Evolutionary conservation across 495 filamentous ascomycete species (phyloP), one percentile per base, ranked within the genome.

Genomic region (Pyrenopolyporus hunteri): DNA sequence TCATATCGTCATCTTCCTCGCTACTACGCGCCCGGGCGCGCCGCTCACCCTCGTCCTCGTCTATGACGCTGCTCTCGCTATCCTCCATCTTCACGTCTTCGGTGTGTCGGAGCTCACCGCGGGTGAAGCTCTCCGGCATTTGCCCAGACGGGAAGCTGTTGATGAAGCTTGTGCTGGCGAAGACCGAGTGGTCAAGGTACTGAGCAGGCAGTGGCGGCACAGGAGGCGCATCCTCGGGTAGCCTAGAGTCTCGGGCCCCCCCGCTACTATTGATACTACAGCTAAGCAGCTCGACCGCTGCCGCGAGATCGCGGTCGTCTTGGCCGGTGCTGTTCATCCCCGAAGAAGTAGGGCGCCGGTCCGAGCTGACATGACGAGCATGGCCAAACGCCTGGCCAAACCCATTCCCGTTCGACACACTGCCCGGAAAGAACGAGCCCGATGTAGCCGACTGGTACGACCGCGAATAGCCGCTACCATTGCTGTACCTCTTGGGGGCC

Each of bases 1-100:
- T 83, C 69, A 71, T 77, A 56, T 91, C 93, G 58, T 97, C 94
- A 48, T 97, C 93, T 43, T 96, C 93, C 63, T 98, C 93, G 68
- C 95, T 91, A 61, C 84, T 86, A 22, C 86, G 84, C 6, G 80
- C 82, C 13, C 83, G 78, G 35, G 77, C 80, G 29, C 79, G 82
- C 64, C 79, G 81, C 51, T 91, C 86, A 57, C 87, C 89, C 31
- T 93, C 90, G 54, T 96, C 92, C 45, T 95, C 90, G 52, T 89
- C 89, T 60, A 86, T 85, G 63, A 84, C 78, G 51, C 85, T 85
- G 14, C 86, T 83, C 44, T 82, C 84, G 53, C 80, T 82, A 33
- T 85, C 83, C 49, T 86, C 84, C 86, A 89, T 89, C 72, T 86
- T 85, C n/a, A 87, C 80, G 55, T 89, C 86, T 16, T 70, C 72